Base-by-base conservation (phyloP, 2,329 filamentous ascomycete species). In the Rhytidhysteron rufulum region DNA sequence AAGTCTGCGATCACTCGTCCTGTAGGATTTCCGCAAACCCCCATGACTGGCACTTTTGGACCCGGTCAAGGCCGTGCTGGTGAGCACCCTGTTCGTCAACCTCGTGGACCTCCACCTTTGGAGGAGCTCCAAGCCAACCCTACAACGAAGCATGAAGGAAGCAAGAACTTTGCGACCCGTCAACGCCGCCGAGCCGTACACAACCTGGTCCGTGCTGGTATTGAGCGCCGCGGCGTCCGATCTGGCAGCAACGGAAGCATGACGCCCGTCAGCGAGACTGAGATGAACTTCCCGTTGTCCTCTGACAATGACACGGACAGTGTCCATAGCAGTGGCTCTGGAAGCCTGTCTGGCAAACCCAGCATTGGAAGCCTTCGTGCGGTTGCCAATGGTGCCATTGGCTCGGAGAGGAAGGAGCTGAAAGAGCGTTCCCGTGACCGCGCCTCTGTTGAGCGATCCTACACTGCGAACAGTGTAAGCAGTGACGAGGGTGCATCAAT, bases 121-220 rank as follows among this genome's bases (percentile, higher is more conserved):
- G 93, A 98, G 52, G 93, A 98, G 70, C 81, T 98, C 44, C 80
- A 85, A 58, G 78, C 84, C 16, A 93, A 90, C 69, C 93, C 93
- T 2, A 97, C 91, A 7, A 83, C 88, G 51, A 95, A 89, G 71
- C 81, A 91, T 49, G 91, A 97, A 65, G 93, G 91, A 18, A 96
- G 91, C 81, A 75, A 96, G 80, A 98, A 98, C 73, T 98, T 98
- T 69, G 86, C 86, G 9, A 83, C 89, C 41, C 89, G 93, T 46
- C 90, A 94, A 58, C 88, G 93, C 44, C 88, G 91, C 49, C 89
- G 86, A 55, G 93, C 93, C 19, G 83, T 98, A 32, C 83, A 90
- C 71, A 96, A 89, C 62, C 79, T 98, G 36, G 87, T 96, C 46
- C 86, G 87, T 50, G 91, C 91, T 39, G 90, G 91, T 13, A 78